These are phyloP conservation scores for Tilletia indica DNA, from an alignment of 1,284 basidiomycete genomes.

Conservation along the genomic window DNA sequence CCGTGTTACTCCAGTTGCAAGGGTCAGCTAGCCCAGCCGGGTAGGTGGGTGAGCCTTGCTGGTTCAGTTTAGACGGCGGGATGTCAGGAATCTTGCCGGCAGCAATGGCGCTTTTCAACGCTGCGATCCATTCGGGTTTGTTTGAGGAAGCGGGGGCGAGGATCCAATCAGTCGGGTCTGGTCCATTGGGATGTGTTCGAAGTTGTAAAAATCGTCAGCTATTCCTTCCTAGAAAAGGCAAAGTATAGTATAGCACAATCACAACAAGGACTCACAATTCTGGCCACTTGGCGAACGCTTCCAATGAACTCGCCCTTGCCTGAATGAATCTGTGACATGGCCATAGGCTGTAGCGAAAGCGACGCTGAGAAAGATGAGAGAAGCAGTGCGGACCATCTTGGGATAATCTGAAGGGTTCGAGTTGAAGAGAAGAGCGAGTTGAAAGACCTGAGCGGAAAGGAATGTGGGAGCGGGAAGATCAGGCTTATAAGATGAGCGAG, in stretches of 20 bases:
- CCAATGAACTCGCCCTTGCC: constrained; percentile 10
- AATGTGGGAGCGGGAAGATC: neutral
- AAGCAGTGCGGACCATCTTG: constrained; percentile 2
- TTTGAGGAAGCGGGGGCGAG: constrained; percentile 11
- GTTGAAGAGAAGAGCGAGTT: neutral
- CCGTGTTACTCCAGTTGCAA: constrained; percentile 41
- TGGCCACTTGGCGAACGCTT: neutral
- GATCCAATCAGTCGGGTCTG: constrained; percentile 1
- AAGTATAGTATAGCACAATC: neutral
- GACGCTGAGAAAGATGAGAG: constrained; percentile 3
- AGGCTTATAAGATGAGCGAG: neutral
- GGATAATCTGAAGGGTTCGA: neutral
- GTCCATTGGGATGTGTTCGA: neutral
- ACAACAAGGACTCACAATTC: neutral
- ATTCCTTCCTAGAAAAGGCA: neutral
- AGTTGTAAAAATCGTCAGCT: neutral
- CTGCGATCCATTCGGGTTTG: constrained; percentile 31
- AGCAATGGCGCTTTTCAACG: constrained; percentile 27
- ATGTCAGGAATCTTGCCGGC: constrained; percentile 44
- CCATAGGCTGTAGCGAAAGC: constrained; percentile 4
- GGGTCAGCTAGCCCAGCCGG: constrained; percentile 31
- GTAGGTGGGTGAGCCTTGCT: constrained; percentile 30
- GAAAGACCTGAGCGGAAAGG: neutral
- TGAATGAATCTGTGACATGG: neutral
- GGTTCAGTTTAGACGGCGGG: constrained; percentile 20